Evolutionary conservation across 1,139 yeast genomes (phyloP), one percentile per base, ranked within the genome.

Genomic region (Kodamaea derodonti): DNA sequence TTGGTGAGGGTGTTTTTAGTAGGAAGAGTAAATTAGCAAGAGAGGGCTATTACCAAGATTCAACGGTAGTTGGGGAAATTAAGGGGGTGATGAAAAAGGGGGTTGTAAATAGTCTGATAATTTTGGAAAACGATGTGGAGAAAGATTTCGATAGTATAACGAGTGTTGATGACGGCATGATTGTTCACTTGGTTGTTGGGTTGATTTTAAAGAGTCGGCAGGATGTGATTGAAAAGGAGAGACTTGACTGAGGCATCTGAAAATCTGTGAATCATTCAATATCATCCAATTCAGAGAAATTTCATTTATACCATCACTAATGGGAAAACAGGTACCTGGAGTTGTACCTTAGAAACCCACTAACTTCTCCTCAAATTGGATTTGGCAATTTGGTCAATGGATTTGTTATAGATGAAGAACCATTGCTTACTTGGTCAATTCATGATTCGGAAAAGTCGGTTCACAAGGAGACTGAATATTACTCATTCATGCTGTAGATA

Each of bases 141-240:
- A 30, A 36, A 14, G 31, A 41, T 23, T 32, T 29, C 15, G 38
- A 35, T 18, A 31, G 32, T 18, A 33, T 37, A 13, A 6, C 30
- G 9, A 29, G 38, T 27, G 41, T 37, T 2, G 29, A 30, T 16
- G 34, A 37, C 7, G 28, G 24, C 6, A 33, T 35, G 35, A 24
- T 39, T 20, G 36, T 39, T n/a, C 42, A 39, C 33, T 15, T 41
- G 29, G 15, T 27, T 12, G 39, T 41, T 9, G 41, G 35, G 2
- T 26, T 37, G 22, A 24, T 39, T 6, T 14, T 41, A 10, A 39
- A 37, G 32, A 32, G 41, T 20, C 27, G 32, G 26, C 39, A 41
- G 29, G 41, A 41, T 14, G 22, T 28, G 12, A 9, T 27, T 16
- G 30, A 27, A 13, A 18, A 27, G 30, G 23, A 18, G 23, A 27